Base-by-base conservation (phyloP, 805 yeast species). In the Yamadazyma paraphyllophila region DNA sequence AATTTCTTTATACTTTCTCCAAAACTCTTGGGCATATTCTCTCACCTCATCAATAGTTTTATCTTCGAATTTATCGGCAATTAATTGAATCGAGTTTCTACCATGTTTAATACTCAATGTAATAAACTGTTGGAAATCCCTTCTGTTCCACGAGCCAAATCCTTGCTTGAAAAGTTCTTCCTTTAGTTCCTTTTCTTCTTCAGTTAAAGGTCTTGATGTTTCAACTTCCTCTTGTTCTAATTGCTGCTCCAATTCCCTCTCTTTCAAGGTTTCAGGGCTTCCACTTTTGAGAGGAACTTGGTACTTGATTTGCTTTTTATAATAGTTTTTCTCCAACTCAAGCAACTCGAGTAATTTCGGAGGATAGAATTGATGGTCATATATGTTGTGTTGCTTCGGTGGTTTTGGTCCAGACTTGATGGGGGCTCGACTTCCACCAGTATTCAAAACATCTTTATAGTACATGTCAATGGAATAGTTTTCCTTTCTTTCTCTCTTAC, bases 301-400 rank as follows among this genome's bases (percentile, higher is more conserved):
- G 66, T 78, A 85, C 11, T 79, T 80, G 17, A 79, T 76, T 54
- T 77, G 81, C 58, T 88, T 85, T 45, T 87, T 83, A 62, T 77
- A 85, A 64, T 81, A 84, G 46, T 85, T 81, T 55, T 83, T 82
- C 60, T 94, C 98, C 63, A 83, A 77, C 47, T 89, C 96, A 59
- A 86, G 82, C 34, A 94, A 62, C 45, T 85, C 89, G 52, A 78
- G 73, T 38, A 94, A 68, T 59, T 86, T 77, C n/a, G 83, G 76
- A 1, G 96, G 89, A 62, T 78, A 88, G 57, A 94, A 88, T 65
- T 94, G 99, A 65, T 91, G 97, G 59, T 94, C 96, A 60, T 85
- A 88, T 33, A 88, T 73, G 47, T 81, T 82, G 49, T 87, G 70
- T 56, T 88, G 94, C 59, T 85, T 88, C 31, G 98, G 97, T 36